These are phyloP conservation scores for Gonapodya prolifera DNA, from an alignment of 192 early-diverging fungal genomes.

Conservation along the genomic window DNA sequence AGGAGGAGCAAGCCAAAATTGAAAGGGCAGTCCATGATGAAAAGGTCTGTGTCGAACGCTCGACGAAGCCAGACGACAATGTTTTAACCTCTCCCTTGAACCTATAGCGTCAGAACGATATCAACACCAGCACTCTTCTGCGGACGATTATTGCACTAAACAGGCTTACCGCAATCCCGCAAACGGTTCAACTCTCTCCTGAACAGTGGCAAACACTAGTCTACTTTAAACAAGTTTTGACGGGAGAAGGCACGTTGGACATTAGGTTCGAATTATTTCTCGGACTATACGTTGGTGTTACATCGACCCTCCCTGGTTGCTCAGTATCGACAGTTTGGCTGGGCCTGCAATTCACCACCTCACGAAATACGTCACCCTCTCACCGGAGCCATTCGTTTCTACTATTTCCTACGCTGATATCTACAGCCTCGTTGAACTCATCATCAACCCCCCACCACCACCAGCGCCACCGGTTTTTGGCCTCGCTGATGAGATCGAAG, in stretches of 20 bases:
- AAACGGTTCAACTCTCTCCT: neutral
- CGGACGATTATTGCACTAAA: neutral
- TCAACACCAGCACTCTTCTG: neutral
- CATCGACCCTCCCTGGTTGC: conserved; percentile 1
- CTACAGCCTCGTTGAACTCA: conserved; percentile 4
- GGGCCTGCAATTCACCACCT: conserved; percentile 9
- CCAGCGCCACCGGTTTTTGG: conserved; percentile 13
- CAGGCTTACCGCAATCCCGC: neutral
- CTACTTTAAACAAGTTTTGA: neutral
- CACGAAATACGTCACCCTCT: conserved; percentile 13
- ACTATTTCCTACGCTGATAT: conserved; percentile 17
- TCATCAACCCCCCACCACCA: conserved; percentile 15
- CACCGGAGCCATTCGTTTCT: conserved; percentile 10
- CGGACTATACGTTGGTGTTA: too few species aligned
- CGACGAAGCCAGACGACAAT: too few species aligned
- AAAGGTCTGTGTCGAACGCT: neutral
- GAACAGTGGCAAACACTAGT: neutral
- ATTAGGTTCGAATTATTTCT: too few species aligned
- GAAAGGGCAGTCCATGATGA: neutral
- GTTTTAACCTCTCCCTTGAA: too few species aligned
- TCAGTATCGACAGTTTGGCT: conserved; percentile 8
- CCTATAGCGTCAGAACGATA: neutral
- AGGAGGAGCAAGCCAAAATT: neutral
- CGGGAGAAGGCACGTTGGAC: neutral
- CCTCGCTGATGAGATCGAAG: neutral